Base-by-base conservation (phyloP, 1,284 basidiomycete genomes). In the Sphaerobolus stellatus region DNA sequence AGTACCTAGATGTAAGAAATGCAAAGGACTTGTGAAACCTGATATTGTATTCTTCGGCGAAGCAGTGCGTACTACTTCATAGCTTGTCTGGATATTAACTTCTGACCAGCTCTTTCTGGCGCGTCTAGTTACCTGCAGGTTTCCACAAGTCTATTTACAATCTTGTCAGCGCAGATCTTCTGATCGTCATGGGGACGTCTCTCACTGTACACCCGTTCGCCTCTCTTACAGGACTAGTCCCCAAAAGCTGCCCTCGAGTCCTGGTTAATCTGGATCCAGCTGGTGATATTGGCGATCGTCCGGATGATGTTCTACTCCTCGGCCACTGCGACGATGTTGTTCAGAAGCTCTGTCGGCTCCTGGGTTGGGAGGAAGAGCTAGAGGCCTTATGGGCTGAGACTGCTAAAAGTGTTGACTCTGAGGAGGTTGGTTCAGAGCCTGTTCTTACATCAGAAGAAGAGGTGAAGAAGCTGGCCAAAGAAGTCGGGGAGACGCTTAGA, bases 11-110 rank as follows among this genome's bases (percentile, higher is more conserved):
- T 94, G 92, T 67, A 72, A 76, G 51, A 59, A 64, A 54, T 93
- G 90, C 63, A 72, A 72, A 1, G 90, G 90, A 0, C 74, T 92
- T 31, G 87, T 94, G 34, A 95, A 95, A 70, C 94, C 93, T 4
- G 89, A 95, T 64, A 96, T 96, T 46, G 91, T 95, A n/a, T 95
- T 97, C 72, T 96, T 96, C 65, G 94, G 94, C 46, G 94, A 96
- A 72, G 63, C 76, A 41, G 88, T 88, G 64, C 29, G 83, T 71
- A 20, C 36, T 31, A 14, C 44, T 8, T 53, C 54, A 18, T 52
- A 3, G 8, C 24, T 16, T 14, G 30, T 24, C 29, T 25, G 13
- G 9, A 44, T 48, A 45, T 48, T 40, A 36, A 48, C 30, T 16
- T 50, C 16, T 30, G 53, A 38, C 27, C 30, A 58, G 54, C 45